Evolutionary conservation across 1,139 yeast genomes (phyloP), one percentile per base, ranked within the genome.

Genomic region (Spencermartinsiella ligniputridi): DNA sequence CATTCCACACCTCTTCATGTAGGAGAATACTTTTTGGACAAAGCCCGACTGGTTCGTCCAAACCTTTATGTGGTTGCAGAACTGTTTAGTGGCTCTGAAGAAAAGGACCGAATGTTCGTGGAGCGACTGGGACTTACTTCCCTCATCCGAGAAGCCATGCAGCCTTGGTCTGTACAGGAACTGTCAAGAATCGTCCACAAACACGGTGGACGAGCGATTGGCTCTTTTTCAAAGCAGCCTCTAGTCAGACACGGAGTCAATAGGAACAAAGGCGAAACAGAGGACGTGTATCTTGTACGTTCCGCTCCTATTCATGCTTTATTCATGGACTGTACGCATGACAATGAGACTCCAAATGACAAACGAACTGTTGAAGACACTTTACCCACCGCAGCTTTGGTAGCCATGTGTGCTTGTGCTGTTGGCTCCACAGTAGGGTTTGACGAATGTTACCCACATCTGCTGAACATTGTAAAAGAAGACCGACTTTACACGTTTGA

Each of bases 261-360:
- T 38, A 36, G 21, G 18, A 46, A 39, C 11, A 35, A 40, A 20
- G 44, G 35, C 12, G 35, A 47, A 9, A 46, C 41, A 13, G 54
- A 51, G 17, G 47, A 49, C 2, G 45, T 53, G 15, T 76, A 74
- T 53, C 72, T 80, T 12, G 73, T 87, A 42, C 73, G 80, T 1
- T 71, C 80, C 6, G 77, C 82, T 36, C 80, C 82, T 12, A 95
- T 96, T 2, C 97, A 89, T 66, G 96, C 97, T 0, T 71, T 92
- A 56, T 85, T 92, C 58, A 90, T 92, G 97, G 98, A 92, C 63
- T 90, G 97, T 59, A 90, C 97, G 2, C 98, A 92, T 64, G 98
- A 92, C 64, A 92, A 92, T 60, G 94, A 88, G 64, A 83, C 81
- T 32, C 96, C 97, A 2, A 75, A 75, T 35, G 95, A 90, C 57